These are phyloP conservation scores for Carpinus viminea DNA, from an alignment of 306 rosid genomes.

Conservation along the genomic window DNA sequence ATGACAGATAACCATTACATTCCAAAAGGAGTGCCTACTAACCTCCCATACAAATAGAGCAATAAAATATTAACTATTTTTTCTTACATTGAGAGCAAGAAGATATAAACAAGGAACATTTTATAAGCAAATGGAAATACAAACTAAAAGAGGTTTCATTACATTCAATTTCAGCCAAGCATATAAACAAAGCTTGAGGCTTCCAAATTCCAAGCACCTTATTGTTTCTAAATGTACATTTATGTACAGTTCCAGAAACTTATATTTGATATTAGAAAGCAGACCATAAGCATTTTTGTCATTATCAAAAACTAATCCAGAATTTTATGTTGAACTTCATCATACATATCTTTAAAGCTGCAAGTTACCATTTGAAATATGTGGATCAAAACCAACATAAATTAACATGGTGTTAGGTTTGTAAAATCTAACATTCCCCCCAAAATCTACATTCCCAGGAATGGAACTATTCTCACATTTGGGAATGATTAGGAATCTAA, in stretches of 20 bases:
- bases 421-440: no score
- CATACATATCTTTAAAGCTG: not conserved
- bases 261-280: not conserved
- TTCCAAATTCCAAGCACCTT: not conserved
- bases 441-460: no score
- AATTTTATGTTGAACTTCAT: not conserved
- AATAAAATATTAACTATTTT: not conserved
- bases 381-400: not conserved
- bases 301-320: not conserved
- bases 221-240: not conserved
- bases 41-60: constrained; percentile 8
- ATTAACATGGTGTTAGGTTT: not conserved
- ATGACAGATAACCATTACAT: constrained; percentile 18
- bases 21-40: constrained; percentile 24
- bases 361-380: constrained; percentile 1
- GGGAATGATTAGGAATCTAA: no score
- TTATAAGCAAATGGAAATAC: not conserved
- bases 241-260: not conserved
- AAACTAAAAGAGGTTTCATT: not conserved
- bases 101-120: not conserved
- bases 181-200: not conserved
- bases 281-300: not conserved
- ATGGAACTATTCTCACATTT: no score
- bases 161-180: constrained; percentile 1
- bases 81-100: not conserved